Evolutionary conservation across 495 filamentous ascomycete genomes (phyloP), one percentile per base, ranked within the genome.

Genomic region (Astrothelium subdiscretum): DNA sequence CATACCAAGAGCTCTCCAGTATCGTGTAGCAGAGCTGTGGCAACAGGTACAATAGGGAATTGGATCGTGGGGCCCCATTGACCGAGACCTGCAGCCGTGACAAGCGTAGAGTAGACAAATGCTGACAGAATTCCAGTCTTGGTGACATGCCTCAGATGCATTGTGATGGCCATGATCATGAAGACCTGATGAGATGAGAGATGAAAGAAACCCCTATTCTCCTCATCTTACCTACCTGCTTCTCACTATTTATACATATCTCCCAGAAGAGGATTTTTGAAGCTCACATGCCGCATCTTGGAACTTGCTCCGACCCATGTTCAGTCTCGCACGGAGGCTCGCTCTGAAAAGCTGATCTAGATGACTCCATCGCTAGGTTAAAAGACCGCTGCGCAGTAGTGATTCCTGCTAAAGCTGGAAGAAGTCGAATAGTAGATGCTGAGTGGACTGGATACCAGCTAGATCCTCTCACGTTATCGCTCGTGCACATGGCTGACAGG

Each of bases 21-120:
- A 29, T 54, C 48, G 15, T 54, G 48, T 15, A 54, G 48, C 24
- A 54, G 24, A 27, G 48, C n/a, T 5, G 48, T 54, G 24, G 48
- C 48, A 54, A 54, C 48, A 54, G 48, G 48, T 11, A 54, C 48
- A 20, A 54, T 54, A 10, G 48, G 48, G 24, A 54, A 54, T 54
- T 54, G 5, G 24, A 54, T 54, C 15, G 48, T 54, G 20, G 48
- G 48, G 24, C 48, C 24, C 48, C 48, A 54, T 54, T 54, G 48
- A 29, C 48, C 48, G 11, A 54, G 24, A 54, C 20, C 20, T 29
- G 48, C 48, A 8, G 48, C 48, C 48, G 24, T 29, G 6, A 54
- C 48, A 29, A 54, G 48, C 22, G 22, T 54, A 8, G 24, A 27
- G 48, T 54, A 29, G 48, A 54, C 8, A 54, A 54, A 54, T 3